phyloP scores from a whole-genome alignment of 2,329 filamentous ascomycete genomes.

The Thelonectria discophora region DNA sequence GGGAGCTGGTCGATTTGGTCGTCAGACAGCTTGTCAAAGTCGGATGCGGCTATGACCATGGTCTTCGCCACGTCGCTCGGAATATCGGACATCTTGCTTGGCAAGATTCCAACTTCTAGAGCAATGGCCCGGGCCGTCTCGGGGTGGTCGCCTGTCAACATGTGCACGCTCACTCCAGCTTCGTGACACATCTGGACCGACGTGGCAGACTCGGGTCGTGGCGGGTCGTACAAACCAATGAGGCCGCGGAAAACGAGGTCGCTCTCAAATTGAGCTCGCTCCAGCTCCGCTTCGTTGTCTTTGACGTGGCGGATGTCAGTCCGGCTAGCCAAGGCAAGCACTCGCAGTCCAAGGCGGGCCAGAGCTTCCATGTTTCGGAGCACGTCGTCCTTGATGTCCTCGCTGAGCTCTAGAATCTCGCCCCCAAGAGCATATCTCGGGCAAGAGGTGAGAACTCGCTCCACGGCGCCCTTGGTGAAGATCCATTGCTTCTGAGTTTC shows the following conservation, averaged over 20 bases:
- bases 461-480: slow-evolving; percentile 75
- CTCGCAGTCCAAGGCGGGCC: slow-evolving; percentile 72
- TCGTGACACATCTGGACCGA: slow-evolving; percentile 66
- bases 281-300: slow-evolving; percentile 52
- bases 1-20: slow-evolving; percentile 70
- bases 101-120: slow-evolving; percentile 69
- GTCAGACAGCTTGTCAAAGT: slow-evolving; percentile 73
- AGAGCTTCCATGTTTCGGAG: slow-evolving; percentile 75
- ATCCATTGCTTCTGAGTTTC: slow-evolving; percentile 55
- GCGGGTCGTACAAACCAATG: slow-evolving; percentile 77
- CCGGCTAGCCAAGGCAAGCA: slow-evolving; percentile 70
- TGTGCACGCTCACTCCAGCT: slow-evolving; percentile 71
- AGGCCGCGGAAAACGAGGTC: slow-evolving; percentile 73
- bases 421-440: slow-evolving; percentile 57
- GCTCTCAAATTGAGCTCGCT: slow-evolving; percentile 66
- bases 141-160: slow-evolving; percentile 76
- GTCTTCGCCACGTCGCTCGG: slow-evolving; percentile 63
- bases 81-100: slow-evolving; percentile 58
- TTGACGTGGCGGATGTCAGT: slow-evolving; percentile 49
- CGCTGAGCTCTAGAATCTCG: slow-evolving; percentile 57
- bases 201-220: slow-evolving; percentile 70
- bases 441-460: slow-evolving; percentile 72
- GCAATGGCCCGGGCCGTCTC: slow-evolving; percentile 73
- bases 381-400: slow-evolving; percentile 64
- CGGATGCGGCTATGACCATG: slow-evolving; percentile 72